A percentile compares a stretch with the other conserved stretches of the same genome.
These are phyloP conservation scores for Leccinum pachyderme DNA, from an alignment of 1,284 basidiomycete species.

Conservation along the genomic window DNA sequence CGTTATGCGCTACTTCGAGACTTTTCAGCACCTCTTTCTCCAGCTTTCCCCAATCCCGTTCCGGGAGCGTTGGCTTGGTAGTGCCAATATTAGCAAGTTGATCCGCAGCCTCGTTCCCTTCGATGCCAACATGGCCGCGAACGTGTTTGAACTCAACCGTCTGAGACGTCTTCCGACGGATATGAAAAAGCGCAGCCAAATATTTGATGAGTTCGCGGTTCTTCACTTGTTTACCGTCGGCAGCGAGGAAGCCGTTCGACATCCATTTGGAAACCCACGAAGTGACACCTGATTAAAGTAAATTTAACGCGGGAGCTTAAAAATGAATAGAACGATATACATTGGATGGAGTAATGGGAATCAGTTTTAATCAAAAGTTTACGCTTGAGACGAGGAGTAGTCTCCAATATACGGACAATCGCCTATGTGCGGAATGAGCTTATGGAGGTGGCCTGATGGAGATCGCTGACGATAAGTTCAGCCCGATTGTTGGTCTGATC, in stretches of 20 bases:
- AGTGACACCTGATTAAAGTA: slow-evolving; percentile 48
- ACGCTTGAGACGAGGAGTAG: slow-evolving; percentile 49
- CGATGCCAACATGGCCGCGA: slow-evolving; percentile 65
- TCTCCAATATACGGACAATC: slow-evolving; percentile 71
- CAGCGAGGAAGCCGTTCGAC: slow-evolving; percentile 47
- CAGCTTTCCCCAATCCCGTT: slow-evolving; percentile 54
- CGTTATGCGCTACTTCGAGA: slow-evolving; percentile 3
- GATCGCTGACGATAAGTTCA: slow-evolving; percentile 67
- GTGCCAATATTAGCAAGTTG: slow-evolving; percentile 59
- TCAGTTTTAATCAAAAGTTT: slow-evolving; percentile 73
- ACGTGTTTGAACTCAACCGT: slow-evolving; percentile 62
- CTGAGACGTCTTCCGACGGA: slow-evolving; percentile 49
- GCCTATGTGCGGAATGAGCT: slow-evolving; percentile 46
- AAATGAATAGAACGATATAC: slow-evolving; percentile 36
- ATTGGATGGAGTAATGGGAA: slow-evolving; percentile 73
- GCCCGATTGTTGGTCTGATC: slow-evolving; percentile 87
- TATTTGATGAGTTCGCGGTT: slow-evolving; percentile 67
- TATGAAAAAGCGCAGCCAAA: slow-evolving; percentile 51
- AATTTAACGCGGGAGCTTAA: slow-evolving; percentile 3
- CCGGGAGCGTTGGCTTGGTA: slow-evolving; percentile 36
- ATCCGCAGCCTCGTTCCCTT: slow-evolving; percentile 82
- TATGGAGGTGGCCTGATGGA: background rate
- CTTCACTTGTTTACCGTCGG: slow-evolving; percentile 54
- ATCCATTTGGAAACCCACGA: slow-evolving; percentile 68
- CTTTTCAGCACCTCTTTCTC: slow-evolving; percentile 16